Base-by-base conservation (phyloP, 805 yeast genomes). In the Teunomyces tritomae region DNA sequence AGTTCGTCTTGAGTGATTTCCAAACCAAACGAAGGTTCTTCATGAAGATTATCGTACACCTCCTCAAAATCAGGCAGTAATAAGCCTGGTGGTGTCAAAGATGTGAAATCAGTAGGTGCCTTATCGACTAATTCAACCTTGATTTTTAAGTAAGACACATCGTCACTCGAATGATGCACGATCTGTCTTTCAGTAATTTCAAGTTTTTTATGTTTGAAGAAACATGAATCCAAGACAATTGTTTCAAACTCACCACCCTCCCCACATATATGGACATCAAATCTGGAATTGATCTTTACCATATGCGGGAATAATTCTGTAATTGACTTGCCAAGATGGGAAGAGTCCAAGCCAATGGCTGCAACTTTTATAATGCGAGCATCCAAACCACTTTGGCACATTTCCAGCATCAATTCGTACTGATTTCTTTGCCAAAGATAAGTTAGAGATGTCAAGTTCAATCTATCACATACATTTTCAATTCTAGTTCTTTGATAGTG, bases 221-320 rank as follows among this genome's bases (percentile, higher is more conserved):
- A 84, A 0, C 96, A 96, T 1, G 95, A 89, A 64, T 94, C 97
- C 27, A 94, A 71, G 2, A 92, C 98, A 55, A 92, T 70, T 0
- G 97, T 85, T 64, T 94, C 99, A 65, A 89, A 94, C 65, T 94
- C 99, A 1, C 99, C 99, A 29, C 99, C 99, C 71, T 94, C 99
- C 10, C 99, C 99, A 70, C 99, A 94, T 0, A 94, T 83, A 63
- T 92, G 97, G 10, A 91, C 87, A 2, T 91, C 96, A 66, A 80
- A 91, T 64, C 71, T 68, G 8, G 62, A 50, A 62, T 90, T 85
- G 50, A 91, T 68, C 34, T 71, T 70, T 9, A 71, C 53, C 61
- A 94, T 64, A 0, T 70, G 76, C 1, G 89, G 86, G 47, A 77
- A 78, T 53, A 85, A 70, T 51, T 87, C 78, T 4, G 74, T 78